Percentiles rank a stretch among this genome's conserved stretches.
Conservation (phyloP, 345 rosid species). For the Citrus maxima region DNA sequence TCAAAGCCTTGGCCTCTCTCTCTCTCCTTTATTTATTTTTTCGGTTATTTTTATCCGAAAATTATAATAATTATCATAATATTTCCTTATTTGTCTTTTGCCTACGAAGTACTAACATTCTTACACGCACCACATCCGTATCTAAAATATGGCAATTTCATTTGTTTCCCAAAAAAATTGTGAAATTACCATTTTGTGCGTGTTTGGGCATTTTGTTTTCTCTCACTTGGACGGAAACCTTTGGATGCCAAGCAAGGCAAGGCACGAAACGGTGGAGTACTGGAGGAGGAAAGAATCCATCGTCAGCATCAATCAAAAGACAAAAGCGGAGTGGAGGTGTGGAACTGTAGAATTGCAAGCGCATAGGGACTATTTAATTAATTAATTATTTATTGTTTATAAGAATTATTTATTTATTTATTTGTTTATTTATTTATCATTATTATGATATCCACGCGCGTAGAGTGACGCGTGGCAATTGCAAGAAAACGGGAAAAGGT, state of each 20-base stretch:
- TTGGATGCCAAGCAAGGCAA: constrained; percentile 3
- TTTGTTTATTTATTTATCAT: neutral
- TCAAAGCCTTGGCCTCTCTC: too few species aligned
- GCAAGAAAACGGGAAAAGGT: neutral
- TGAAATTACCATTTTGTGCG: too few species aligned
- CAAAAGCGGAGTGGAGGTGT: too few species aligned
- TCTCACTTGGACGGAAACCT: constrained; percentile 13
- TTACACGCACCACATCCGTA: too few species aligned
- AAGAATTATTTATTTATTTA: neutral
- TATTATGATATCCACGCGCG: neutral
- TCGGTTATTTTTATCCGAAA: too few species aligned
- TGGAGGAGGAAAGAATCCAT: constrained; percentile 44
- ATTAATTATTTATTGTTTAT: too few species aligned
- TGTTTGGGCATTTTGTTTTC: neutral
- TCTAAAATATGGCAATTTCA: too few species aligned
- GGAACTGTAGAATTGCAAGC: too few species aligned
- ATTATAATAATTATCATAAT: too few species aligned
- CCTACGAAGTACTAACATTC: too few species aligned
- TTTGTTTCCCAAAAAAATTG: too few species aligned
- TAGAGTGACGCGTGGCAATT: neutral
- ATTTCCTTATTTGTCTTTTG: neutral
- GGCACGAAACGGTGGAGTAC: constrained; percentile 47
- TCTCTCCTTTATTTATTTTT: neutral
- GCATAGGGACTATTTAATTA: neutral
- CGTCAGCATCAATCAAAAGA: neutral